Base-by-base conservation (phyloP, 352 stramenopile genomes). In the Globisporangium echinulatum region DNA sequence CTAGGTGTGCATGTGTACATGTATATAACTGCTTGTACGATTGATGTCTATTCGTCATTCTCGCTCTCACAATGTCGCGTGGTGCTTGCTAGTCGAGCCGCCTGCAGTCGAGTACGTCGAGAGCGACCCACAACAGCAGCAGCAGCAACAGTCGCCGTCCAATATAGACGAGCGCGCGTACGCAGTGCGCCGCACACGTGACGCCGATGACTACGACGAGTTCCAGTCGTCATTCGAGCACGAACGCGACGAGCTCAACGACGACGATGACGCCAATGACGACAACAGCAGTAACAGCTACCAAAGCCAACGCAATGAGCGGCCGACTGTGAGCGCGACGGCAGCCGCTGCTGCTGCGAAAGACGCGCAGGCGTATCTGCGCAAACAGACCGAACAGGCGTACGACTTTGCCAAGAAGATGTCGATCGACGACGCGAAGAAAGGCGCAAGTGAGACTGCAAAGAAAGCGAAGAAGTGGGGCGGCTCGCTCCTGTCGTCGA, bases 351-450 rank as follows among this genome's bases (percentile, higher is more conserved):
- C 72, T 7, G 69, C 69, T 25, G 73, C 68, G 33, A 87, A 82
- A 56, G 75, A 84, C 44, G 71, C 75, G 43, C 77, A 84, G 44
- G 66, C 74, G 17, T 92, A 83, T 60, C 61, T 94, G 40, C 78
- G 82, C 36, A 94, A 94, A 58, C 85, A 92, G 56, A 94, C 77
- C 25, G 85, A 92, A 55, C 81, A 90, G 61, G 85, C 82, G 19
- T 90, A 92, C 62, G 85, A 92, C 54, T 92, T 94, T 69, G 85
- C 85, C 6, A 94, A 94, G 65, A 92, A 92, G 57, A 87, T 94
- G n/a, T 86, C 74, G 6, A 87, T 92, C 50, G 85, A 94, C 60
- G 85, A 94, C 63, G 83, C 82, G 4, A 92, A 92, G 61, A 92
- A 91, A 49, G 79, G 79, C 5, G 85, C 82, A 4, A 74, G 77